These are phyloP conservation scores for Rubia balearica DNA, from an alignment of 305 asterid species.

Conservation along the genomic window DNA sequence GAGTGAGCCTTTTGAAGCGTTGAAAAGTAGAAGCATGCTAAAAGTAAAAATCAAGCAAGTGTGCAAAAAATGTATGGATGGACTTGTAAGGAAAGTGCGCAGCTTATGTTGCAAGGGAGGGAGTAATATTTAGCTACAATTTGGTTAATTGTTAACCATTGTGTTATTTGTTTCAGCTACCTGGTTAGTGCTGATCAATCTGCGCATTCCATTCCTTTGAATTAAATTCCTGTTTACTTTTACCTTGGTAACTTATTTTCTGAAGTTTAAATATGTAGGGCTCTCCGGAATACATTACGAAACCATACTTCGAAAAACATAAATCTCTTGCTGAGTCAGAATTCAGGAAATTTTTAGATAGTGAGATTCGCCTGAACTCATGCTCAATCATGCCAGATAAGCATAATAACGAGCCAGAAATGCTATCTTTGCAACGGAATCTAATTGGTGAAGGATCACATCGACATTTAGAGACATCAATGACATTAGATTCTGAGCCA, in stretches of 20 bases:
- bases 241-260: background rate
- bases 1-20: background rate
- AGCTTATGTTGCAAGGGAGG: background rate
- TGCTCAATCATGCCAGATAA: conserved; percentile 29
- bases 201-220: background rate
- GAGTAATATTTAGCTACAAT: background rate
- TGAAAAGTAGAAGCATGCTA: too few species aligned
- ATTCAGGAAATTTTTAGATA: conserved; percentile 35
- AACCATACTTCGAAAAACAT: conserved; percentile 41
- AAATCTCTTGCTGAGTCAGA: conserved; percentile 31
- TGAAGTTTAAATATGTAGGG: conserved; percentile 25
- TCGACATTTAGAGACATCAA: conserved; percentile 49
- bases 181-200: background rate
- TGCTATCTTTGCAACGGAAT: conserved; percentile 27
- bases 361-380: conserved; percentile 33
- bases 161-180: background rate
- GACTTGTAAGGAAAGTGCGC: background rate
- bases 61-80: background rate
- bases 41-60: background rate
- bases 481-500: conserved; percentile 36
- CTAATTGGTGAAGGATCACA: conserved; percentile 90
- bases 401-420: conserved; percentile 21
- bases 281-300: conserved; percentile 37
- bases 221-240: background rate
- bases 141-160: background rate